These are phyloP conservation scores for Diaporthe citriasiana DNA, from an alignment of 2,329 filamentous ascomycete genomes.

Conservation along the genomic window DNA sequence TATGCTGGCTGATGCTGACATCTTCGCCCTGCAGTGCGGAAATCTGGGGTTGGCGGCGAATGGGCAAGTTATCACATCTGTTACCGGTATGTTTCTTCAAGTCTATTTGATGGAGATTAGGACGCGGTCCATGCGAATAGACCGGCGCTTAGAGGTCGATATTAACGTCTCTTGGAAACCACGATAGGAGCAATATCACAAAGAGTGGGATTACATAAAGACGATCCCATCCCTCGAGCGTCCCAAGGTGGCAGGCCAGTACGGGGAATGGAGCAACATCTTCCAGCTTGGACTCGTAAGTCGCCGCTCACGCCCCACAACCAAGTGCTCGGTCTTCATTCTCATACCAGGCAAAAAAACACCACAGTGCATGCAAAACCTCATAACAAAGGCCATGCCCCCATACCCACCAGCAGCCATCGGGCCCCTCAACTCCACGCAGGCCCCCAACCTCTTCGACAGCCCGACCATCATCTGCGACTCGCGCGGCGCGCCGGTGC, in stretches of 20 bases:
- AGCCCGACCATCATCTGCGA: conserved; percentile 1
- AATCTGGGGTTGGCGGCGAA: not conserved
- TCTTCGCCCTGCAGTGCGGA: not conserved
- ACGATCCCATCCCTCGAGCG: not conserved
- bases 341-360: not conserved
- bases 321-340: not conserved
- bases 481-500: not conserved
- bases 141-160: too few relatives aligned
- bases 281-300: conserved; percentile 14
- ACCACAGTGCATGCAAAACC: conserved; percentile 14
- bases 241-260: conserved; percentile 2
- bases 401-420: conserved; percentile 5
- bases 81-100: not conserved
- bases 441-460: not conserved
- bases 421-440: conserved; percentile 6
- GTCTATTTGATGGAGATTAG: too few relatives aligned
- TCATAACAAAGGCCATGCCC: not conserved
- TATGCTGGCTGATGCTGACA: not conserved
- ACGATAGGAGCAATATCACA: conserved; percentile 25
- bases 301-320: not conserved
- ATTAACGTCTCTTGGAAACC: not conserved
- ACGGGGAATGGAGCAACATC: conserved; percentile 33
- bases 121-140: too few relatives aligned
- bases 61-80: not conserved
- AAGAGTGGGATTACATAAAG: conserved; percentile 32